Evolutionary conservation across 1,284 basidiomycete species (phyloP), one percentile per base, ranked within the genome.

Genomic region (Naganishia liquefaciens): DNA sequence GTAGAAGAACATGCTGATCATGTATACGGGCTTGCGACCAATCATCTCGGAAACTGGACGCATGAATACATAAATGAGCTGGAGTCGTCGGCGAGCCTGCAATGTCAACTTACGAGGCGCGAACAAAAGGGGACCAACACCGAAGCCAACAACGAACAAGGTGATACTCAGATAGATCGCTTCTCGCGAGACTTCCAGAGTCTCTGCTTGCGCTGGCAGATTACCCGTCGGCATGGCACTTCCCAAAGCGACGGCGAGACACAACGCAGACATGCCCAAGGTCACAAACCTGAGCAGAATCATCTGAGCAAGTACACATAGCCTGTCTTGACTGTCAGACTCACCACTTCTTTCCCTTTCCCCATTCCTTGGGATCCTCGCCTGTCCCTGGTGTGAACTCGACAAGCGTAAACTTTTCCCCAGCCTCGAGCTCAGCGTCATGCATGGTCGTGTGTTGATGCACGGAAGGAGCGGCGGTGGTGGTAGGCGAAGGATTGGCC

Each of bases 141-240:
- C 79, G 67, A 80, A 80, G 1, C 82, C 82, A 33, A 80, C 74
- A 15, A 83, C 78, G 68, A 82, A 82, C 54, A 83, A 73, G 21
- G 79, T 75, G 28, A 82, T 75, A 46, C 73, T 74, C 21, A 80
- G 72, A 57, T 70, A 76, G 54, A 79, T 76, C 6, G 77, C 80
- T 55, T 79, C 78, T 53, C 74, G 67, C 6, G 75, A 72, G n/a
- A 80, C 78, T 39, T 75, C 68, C 30, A 82, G 78, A 13, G 75
- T 64, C 19, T 68, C 60, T n/a, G 73, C 73, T 15, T 78, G 73
- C 1, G 73, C 72, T 2, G 69, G 69, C 1, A 81, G 69, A 63
- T 81, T 76, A 27, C 80, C 80, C 0, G 81, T 81, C 1, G 81
- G 79, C 64, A 81, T 78, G 6, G 80, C 79, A 1, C 76, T 79